Base-by-base conservation (phyloP, 1,284 basidiomycete genomes). In the Naganishia liquefaciens region DNA sequence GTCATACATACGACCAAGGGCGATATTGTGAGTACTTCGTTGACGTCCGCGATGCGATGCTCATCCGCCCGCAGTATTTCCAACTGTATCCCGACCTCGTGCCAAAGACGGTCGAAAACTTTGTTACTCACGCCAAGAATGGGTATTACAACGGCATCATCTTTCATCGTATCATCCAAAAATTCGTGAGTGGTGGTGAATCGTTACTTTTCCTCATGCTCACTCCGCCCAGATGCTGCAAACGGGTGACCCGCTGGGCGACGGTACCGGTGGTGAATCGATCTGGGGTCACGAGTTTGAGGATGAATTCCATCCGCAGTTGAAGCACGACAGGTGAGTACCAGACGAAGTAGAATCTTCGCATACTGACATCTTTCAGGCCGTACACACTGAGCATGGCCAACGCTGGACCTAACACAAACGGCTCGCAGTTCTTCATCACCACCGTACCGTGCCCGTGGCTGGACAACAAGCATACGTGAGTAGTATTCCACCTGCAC, bases 311-410 rank as follows among this genome's bases (percentile, higher is more conserved):
- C 84, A 86, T 33, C 88, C 91, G 68, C 88, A 90, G 63, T 81
- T 96, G 64, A 89, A 87, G 76, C 95, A 98, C 77, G 93, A 97
- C 77, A 83, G 92, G 87, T 89, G 70, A 13, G 84, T 76, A 25
- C 39, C 25, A 51, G 25, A 42, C 55, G 71, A 9, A 76, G 50
- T 61, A 25, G 53, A 25, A 17, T 25, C 49, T 25, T 27, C 11
- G 13, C 37, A 40, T 19, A 21, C 37, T 46, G 9, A 47, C n/a
- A 44, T 47, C n/a, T 46, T 66, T 21, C 65, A 90, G 89, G 65
- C 94, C 95, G 0, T 98, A 97, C 75, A 96, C 91, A n/a, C 83
- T 99, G 54, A 93, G 91, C 74, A 98, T 98, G 93, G 96, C 96
- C n/a, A 99, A 99, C 69, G 78, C 78, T 5, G 95, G 96, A 1